These are phyloP conservation scores for Fusarium buharicum DNA, from an alignment of 2,329 filamentous ascomycete genomes.

Conservation along the genomic window DNA sequence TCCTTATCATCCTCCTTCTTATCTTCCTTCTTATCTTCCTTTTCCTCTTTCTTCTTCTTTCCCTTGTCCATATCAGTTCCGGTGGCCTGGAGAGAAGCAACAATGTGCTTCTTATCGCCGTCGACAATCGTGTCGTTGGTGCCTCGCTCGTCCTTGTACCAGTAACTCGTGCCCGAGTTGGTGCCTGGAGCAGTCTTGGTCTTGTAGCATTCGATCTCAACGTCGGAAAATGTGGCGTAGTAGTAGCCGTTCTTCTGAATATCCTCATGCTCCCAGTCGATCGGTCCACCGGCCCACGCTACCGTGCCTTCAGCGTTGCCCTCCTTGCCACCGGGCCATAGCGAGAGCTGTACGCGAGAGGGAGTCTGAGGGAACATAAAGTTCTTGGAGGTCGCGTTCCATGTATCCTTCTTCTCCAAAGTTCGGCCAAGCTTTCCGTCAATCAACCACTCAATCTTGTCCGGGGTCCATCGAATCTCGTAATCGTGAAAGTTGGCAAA, in stretches of 20 bases:
- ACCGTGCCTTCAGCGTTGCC: slow-evolving; percentile 86
- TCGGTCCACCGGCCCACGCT: slow-evolving; percentile 86
- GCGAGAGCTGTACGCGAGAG: slow-evolving; percentile 87
- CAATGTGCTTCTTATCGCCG: slow-evolving; percentile 76
- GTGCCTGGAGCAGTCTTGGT: slow-evolving; percentile 69
- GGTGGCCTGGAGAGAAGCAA: slow-evolving; percentile 83
- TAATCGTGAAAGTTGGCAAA: slow-evolving; percentile 87
- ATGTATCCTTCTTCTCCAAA: slow-evolving; percentile 81
- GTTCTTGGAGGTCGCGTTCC: slow-evolving; percentile 82
- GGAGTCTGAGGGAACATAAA: slow-evolving; percentile 94
- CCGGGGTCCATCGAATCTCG: slow-evolving; percentile 91
- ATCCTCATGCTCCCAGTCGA: slow-evolving; percentile 82
- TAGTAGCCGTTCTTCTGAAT: slow-evolving; percentile 89
- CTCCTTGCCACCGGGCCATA: slow-evolving; percentile 90
- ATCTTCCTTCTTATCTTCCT: slow-evolving; percentile 30
- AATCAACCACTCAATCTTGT: slow-evolving; percentile 85
- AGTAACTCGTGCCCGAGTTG: slow-evolving; percentile 77
- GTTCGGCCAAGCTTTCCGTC: slow-evolving; percentile 82
- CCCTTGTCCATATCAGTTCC: slow-evolving; percentile 76
- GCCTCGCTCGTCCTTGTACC: slow-evolving; percentile 71
- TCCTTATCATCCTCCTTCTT: slow-evolving; percentile 15
- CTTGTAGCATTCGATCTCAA: slow-evolving; percentile 88
- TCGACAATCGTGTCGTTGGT: slow-evolving; percentile 83
- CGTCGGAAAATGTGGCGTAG: slow-evolving; percentile 80
- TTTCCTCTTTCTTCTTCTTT: slow-evolving; percentile 46